Conservation (phyloP, 1,139 yeast species). For the Suhomyces kunorum region DNA sequence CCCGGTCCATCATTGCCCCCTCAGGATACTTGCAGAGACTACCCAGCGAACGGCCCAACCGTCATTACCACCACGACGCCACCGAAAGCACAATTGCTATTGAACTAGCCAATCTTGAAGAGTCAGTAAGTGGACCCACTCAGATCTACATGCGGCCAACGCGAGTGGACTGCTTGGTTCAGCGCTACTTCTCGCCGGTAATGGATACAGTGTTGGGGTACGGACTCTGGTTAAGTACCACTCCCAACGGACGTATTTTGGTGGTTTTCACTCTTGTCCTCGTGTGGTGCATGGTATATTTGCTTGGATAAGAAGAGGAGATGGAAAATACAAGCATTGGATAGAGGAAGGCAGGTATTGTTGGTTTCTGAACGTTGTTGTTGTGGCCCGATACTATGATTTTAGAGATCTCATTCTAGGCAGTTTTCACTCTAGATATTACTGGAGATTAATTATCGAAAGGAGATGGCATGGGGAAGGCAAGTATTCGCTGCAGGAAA, state of each 20-base stretch:
- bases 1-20: slow-evolving; percentile 41
- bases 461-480: no score
- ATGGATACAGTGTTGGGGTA: slow-evolving; percentile 43
- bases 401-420: no score
- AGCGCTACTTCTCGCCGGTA: slow-evolving; percentile 30
- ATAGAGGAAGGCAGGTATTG: no score
- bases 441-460: no score
- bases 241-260: slow-evolving; percentile 40
- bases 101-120: slow-evolving; percentile 17
- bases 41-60: slow-evolving; percentile 29
- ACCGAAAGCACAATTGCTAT: slow-evolving; percentile 7
- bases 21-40: slow-evolving; percentile 45
- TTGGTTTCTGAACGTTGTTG: no score
- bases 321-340: no score
- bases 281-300: slow-evolving; percentile 3
- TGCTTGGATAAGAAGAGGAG: background rate
- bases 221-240: slow-evolving; percentile 40
- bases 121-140: slow-evolving; percentile 43
- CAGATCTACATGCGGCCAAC: slow-evolving; percentile 48
- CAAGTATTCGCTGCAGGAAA: no score
- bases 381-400: no score
- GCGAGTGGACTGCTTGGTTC: slow-evolving; percentile 34
- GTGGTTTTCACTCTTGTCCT: slow-evolving; percentile 11
- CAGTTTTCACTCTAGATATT: no score
- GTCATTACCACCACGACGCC: slow-evolving; percentile 20